These are phyloP conservation scores for Physocladia obscura DNA, from an alignment of 192 early-diverging fungal species.

Conservation along the genomic window DNA sequence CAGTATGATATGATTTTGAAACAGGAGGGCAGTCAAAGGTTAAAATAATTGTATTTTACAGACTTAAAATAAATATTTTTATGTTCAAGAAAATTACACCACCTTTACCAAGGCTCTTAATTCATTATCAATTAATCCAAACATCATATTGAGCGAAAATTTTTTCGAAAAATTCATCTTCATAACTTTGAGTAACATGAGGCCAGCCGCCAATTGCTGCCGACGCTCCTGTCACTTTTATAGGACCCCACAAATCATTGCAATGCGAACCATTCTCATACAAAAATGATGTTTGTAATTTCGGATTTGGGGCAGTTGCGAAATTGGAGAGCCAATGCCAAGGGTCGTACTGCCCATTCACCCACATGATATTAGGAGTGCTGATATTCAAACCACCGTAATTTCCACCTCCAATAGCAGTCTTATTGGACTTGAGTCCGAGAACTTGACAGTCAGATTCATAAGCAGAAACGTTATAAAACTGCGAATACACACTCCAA, in stretches of 20 bases:
- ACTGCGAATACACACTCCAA: slow-evolving; percentile 23
- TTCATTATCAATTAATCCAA: not conserved
- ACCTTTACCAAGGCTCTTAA: no score
- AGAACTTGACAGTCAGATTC: not conserved
- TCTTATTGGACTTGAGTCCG: not conserved
- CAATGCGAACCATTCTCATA: slow-evolving; percentile 14
- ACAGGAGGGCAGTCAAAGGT: no score
- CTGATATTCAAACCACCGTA: not conserved
- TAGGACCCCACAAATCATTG: slow-evolving; percentile 16
- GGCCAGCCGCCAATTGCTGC: no score
- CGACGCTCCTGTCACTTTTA: not conserved
- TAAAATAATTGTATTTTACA: no score
- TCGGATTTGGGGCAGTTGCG: not conserved
- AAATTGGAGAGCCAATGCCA: slow-evolving; percentile 27
- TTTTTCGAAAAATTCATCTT: not conserved
- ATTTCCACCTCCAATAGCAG: not conserved
- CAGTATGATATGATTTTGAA: not conserved
- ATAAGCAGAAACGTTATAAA: not conserved
- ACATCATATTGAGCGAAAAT: not conserved
- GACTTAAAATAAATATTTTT: no score
- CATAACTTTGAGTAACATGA: not conserved
- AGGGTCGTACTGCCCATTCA: slow-evolving; percentile 19
- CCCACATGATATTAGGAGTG: slow-evolving; percentile 3
- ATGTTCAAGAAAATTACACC: no score
- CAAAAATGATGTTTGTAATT: not conserved